Percentiles rank a stretch among this genome's conserved stretches.
Evolutionary conservation across 768 basidiomycete genomes (phyloP).

Genomic region (Mycena capillaripes): DNA sequence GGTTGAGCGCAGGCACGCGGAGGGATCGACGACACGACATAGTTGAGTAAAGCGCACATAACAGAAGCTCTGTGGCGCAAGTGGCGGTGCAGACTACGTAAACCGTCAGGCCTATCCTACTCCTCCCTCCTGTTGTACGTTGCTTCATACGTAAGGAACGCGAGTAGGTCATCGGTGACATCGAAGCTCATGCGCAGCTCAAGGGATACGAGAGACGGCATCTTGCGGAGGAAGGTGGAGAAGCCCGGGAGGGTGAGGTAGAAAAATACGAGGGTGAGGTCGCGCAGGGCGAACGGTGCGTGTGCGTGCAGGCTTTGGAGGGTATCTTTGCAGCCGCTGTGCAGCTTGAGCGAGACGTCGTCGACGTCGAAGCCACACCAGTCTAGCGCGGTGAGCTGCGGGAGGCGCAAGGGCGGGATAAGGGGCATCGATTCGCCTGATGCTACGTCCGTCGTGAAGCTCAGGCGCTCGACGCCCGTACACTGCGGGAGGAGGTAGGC

Average conservation of each 20-base stretch:
- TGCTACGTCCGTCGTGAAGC: neutral
- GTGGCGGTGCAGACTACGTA: too few species aligned
- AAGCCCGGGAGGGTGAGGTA: neutral
- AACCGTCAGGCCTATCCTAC: too few species aligned
- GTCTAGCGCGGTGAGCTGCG: neutral
- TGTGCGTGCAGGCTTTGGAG: neutral
- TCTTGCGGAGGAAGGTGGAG: neutral
- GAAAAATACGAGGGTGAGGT: neutral
- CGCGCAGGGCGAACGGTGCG: neutral
- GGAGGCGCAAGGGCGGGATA: neutral
- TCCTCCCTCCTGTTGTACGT: too few species aligned
- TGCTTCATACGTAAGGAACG: slow-evolving; percentile 9
- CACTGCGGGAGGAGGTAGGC: neutral
- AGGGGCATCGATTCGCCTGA: neutral
- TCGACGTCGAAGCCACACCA: neutral
- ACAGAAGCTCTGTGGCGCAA: too few species aligned
- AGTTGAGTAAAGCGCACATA: too few species aligned
- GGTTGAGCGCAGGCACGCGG: too few species aligned
- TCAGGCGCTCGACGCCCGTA: neutral
- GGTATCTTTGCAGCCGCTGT: neutral
- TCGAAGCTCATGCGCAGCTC: neutral
- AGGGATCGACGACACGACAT: too few species aligned
- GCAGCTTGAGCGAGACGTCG: neutral
- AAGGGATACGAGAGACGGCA: slow-evolving; percentile 6
- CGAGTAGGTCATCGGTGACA: neutral